Conservation (phyloP, 345 rosid genomes). For the Passiflora organensis region DNA sequence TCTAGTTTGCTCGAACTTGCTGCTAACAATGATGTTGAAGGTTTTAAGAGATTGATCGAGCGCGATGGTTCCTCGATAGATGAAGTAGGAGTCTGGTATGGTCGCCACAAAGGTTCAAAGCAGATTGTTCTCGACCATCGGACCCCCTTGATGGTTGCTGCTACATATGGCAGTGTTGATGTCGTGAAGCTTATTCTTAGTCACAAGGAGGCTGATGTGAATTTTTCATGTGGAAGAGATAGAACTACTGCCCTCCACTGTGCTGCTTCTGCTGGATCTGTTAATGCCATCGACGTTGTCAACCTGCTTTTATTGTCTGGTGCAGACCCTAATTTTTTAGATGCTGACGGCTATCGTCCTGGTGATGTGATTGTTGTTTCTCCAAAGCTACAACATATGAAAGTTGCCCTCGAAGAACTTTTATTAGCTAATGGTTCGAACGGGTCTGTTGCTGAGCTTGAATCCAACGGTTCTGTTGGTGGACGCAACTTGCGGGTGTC, state of each 20-base stretch:
- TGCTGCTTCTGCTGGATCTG: conserved; percentile 64
- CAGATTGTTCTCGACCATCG: conserved; percentile 42
- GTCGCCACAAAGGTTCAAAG: conserved; percentile 36
- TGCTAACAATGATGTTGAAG: conserved; percentile 42
- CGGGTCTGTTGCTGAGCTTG: conserved; percentile 4
- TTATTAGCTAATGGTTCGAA: conserved; percentile 7
- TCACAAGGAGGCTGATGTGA: conserved; percentile 27
- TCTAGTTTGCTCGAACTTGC: conserved; percentile 39
- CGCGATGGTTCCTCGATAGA: conserved; percentile 27
- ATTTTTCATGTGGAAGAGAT: conserved; percentile 41
- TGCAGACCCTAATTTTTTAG: conserved; percentile 45
- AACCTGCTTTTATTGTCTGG: conserved; percentile 53
- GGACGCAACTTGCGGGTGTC: conserved; percentile 23
- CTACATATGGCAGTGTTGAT: conserved; percentile 46
- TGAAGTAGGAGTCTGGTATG: conserved; percentile 39
- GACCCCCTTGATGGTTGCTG: conserved; percentile 73
- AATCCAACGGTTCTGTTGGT: conserved; percentile 12
- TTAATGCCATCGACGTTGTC: conserved; percentile 38
- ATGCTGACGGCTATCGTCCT: conserved; percentile 50
- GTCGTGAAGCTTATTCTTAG: conserved; percentile 32
- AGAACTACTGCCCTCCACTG: conserved; percentile 64
- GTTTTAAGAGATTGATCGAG: conserved; percentile 23
- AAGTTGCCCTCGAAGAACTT: conserved; percentile 39
- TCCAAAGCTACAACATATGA: conserved; percentile 33
- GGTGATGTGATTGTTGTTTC: conserved; percentile 52